phyloP scores from a whole-genome alignment of 1,284 basidiomycete genomes.

The Cystobasidiaceae sp. region DNA sequence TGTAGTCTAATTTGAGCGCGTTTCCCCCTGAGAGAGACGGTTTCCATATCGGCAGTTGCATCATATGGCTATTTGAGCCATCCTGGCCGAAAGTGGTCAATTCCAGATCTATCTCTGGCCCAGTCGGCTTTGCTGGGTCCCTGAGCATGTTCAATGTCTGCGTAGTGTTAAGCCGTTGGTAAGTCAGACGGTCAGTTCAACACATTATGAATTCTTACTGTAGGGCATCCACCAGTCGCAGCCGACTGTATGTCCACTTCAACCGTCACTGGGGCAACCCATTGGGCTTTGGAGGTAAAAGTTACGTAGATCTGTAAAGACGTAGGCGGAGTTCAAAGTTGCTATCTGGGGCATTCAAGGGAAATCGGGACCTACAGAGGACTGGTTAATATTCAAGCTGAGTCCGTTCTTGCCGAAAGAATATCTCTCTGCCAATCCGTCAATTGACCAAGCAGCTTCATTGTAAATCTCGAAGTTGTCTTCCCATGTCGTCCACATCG shows the following conservation, averaged over 20 bases:
- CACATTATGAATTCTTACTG: too few species aligned
- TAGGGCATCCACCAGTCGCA: not conserved
- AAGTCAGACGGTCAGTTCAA: too few species aligned
- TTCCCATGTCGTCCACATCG: not conserved
- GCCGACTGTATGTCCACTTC: not conserved
- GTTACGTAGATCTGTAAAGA: not conserved
- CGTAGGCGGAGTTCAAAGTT: not conserved
- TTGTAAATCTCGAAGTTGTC: not conserved
- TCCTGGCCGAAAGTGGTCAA: not conserved
- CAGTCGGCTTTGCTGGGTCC: not conserved
- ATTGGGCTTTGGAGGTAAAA: not conserved
- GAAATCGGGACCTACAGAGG: too few species aligned
- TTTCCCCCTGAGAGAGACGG: not conserved
- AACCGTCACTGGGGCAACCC: not conserved
- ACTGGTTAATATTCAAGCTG: not conserved
- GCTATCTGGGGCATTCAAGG: not conserved
- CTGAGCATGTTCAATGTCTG: too few species aligned
- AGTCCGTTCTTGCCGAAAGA: not conserved
- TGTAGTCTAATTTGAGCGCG: not conserved
- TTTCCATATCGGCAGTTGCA: not conserved
- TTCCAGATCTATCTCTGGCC: not conserved
- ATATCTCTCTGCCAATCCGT: not conserved
- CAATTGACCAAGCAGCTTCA: not conserved
- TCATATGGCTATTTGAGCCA: not conserved
- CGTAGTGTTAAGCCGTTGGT: too few species aligned